Conservation (phyloP, 2,329 filamentous ascomycete species). For the Fusarium fujikuroi region DNA sequence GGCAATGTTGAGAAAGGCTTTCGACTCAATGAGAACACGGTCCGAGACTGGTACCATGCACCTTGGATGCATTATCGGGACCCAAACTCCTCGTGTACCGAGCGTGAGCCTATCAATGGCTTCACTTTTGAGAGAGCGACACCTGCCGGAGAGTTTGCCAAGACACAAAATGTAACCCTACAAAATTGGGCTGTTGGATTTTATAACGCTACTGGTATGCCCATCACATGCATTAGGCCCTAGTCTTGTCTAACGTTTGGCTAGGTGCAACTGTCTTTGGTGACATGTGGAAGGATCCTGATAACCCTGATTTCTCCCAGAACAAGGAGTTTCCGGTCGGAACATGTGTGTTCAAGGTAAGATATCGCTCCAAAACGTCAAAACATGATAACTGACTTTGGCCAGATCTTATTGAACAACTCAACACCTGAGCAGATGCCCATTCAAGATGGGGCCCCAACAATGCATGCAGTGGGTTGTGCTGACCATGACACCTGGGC, state of each 20-base stretch:
- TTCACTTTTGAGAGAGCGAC: background rate
- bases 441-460: background rate
- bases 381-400: accelerated
- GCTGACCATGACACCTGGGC: accelerated
- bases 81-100: background rate
- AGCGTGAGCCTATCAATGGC: background rate
- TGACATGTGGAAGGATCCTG: background rate
- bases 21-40: background rate
- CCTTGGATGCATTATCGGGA: conserved; percentile 6
- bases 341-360: conserved; percentile 1
- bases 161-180: background rate
- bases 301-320: background rate
- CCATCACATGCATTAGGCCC: too few species aligned
- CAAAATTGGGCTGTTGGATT: background rate
- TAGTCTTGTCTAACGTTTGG: background rate
- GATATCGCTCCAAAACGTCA: accelerated
- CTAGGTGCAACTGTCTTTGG: background rate
- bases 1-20: background rate
- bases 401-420: background rate
- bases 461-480: background rate
- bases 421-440: background rate
- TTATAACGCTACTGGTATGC: background rate
- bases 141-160: background rate
- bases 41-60: background rate
- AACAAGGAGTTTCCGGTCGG: background rate